Base-by-base conservation (phyloP, 805 yeast species). In the Yarrowia phangngaensis region DNA sequence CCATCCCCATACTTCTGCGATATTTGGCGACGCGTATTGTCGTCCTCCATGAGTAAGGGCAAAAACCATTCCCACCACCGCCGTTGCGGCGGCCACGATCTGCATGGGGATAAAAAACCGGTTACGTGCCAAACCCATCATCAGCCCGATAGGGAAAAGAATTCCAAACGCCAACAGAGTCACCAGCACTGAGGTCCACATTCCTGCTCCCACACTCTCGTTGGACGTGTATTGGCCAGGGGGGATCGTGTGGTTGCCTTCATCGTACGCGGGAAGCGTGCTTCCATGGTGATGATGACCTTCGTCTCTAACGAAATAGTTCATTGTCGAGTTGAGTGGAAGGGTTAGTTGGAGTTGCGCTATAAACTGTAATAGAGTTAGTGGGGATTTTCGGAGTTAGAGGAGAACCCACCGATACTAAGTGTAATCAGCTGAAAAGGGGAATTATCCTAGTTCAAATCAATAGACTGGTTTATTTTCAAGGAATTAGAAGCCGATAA, bases 11-110 rank as follows among this genome's bases (percentile, higher is more conserved):
- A 54, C 58, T 35, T 66, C 57, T 54, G 65, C 69, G 16, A 59
- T 59, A 41, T 66, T 59, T 27, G 60, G 58, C n/a, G 64, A 55
- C 12, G 61, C 50, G 46, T 63, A 64, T 52, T 63, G 58, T 20
- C 68, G 58, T 14, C 69, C 69, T 51, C 63, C 62, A 53, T 65
- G 69, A 22, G 56, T 56, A 31, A 68, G 72, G 19, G 71, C 72
- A 35, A 66, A 54, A 35, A 70, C 49, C 49, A 64, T 65, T n/a
- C 69, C 73, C 12, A 63, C 56, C 11, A 61, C 56, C n/a, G 67
- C 64, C 43, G 65, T 45, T 2, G 54, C 62, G 5, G 59, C 61
- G 23, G 67, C 72, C 6, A 57, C 46, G 19, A 57, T 54, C 56
- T 68, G 70, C 13, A 64, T 52, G 8, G 70, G 66, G 20, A 67